phyloP scores from a whole-genome alignment of 2,329 filamentous ascomycete species.

The Emericellopsis atlantica region DNA sequence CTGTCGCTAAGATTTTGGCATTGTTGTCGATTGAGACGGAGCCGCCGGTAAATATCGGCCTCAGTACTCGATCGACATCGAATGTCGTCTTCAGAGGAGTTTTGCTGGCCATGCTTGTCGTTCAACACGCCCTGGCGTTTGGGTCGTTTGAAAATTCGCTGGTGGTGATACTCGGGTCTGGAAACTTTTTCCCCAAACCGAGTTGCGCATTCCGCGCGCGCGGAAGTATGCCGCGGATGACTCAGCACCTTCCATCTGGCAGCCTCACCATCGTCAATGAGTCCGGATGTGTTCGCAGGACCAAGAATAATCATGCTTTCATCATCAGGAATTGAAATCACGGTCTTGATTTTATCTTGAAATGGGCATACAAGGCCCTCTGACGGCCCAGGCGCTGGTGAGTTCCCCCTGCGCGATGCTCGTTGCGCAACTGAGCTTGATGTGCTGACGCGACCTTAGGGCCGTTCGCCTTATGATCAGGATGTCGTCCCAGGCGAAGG shows the following conservation, averaged over 20 bases:
- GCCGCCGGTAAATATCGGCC: conserved; percentile 89
- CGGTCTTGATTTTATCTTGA: conserved; percentile 1
- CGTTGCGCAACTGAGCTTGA: no score
- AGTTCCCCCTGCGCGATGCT: not conserved
- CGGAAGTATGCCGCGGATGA: not conserved
- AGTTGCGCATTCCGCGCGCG: no score
- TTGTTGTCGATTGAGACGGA: conserved; percentile 71
- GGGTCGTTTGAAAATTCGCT: conserved; percentile 4
- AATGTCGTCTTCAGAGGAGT: conserved; percentile 75
- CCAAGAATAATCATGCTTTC: not conserved
- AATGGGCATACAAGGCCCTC: conserved; percentile 42
- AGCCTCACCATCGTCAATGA: no score
- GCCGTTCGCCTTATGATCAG: conserved; percentile 45
- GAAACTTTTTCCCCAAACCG: conserved; percentile 2
- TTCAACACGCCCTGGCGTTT: not conserved
- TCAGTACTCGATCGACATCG: conserved; percentile 68
- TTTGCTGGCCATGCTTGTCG: conserved; percentile 42
- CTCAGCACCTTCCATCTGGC: not conserved
- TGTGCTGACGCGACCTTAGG: conserved; percentile 20
- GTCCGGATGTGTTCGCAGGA: not conserved
- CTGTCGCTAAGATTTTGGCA: conserved; percentile 74
- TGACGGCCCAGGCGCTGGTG: conserved; percentile 45
- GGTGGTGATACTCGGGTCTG: not conserved
- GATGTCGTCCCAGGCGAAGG: conserved; percentile 37
- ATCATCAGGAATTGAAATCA: conserved; percentile 1